A percentile compares a stretch with the other conserved stretches of the same genome.
Evolutionary conservation across 2,329 filamentous ascomycete genomes (phyloP).

Genomic region (Aspergillus arachidicola): DNA sequence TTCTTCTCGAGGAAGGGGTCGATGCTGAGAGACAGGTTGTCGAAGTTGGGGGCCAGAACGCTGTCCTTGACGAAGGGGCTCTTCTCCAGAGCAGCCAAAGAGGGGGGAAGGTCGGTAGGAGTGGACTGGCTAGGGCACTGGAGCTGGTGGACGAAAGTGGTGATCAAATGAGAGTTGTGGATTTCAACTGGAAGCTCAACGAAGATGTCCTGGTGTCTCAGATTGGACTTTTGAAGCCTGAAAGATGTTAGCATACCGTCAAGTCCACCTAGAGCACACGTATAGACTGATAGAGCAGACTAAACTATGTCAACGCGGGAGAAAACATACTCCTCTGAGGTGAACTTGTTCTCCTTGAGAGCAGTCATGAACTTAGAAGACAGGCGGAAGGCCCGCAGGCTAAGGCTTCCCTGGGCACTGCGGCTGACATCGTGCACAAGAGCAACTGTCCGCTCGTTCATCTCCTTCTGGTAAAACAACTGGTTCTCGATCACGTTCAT

Average conservation of each 20-base stretch:
- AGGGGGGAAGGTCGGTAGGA: slow-evolving; percentile 74
- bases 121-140: slow-evolving; percentile 67
- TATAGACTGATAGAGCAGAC: neutral
- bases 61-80: slow-evolving; percentile 59
- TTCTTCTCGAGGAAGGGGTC: slow-evolving; percentile 99
- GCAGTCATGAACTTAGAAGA: slow-evolving; percentile 85
- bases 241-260: slow-evolving; percentile 22
- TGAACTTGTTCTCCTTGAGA: slow-evolving; percentile 97
- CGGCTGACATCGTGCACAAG: slow-evolving; percentile 94
- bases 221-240: slow-evolving; percentile 90
- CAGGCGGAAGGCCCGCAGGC: slow-evolving; percentile 86
- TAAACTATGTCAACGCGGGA: neutral
- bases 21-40: slow-evolving; percentile 87
- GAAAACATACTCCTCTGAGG: slow-evolving; percentile 77
- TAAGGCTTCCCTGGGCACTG: slow-evolving; percentile 88
- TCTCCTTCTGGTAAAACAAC: slow-evolving; percentile 91
- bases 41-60: slow-evolving; percentile 84
- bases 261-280: neutral
- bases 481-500: slow-evolving; percentile 96
- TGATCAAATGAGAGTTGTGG: slow-evolving; percentile 97
- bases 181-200: slow-evolving; percentile 85
- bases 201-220: slow-evolving; percentile 92
- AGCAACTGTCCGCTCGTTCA: slow-evolving; percentile 82
- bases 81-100: slow-evolving; percentile 74
- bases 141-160: slow-evolving; percentile 90